Base-by-base conservation (phyloP, 768 basidiomycete species). In the Trametes cubensis region DNA sequence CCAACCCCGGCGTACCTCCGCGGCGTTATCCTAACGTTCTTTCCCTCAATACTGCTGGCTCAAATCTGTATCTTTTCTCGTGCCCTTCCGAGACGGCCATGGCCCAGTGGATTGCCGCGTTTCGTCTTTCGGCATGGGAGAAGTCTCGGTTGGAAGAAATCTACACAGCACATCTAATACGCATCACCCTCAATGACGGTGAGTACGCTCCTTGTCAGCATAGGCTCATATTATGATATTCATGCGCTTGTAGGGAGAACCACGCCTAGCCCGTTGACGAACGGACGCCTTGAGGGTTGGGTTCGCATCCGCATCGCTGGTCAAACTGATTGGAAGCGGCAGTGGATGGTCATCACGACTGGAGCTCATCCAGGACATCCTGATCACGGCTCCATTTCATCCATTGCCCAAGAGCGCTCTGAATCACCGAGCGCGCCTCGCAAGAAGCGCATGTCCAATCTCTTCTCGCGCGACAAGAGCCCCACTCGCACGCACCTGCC, bases 141-240 rank as follows among this genome's bases (percentile, higher is more conserved):
- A 94, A 95, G 71, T 89, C 92, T 1, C 86, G 94, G 45, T 81
- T 98, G 17, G 94, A 97, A 74, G 96, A 99, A 77, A 94, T 99
- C 62, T 98, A 98, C 73, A 98, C 97, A 0, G 95, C 94, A 6
- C 93, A 98, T 77, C 77, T 98, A 46, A 83, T 98, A 64, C 83
- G 93, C 55, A 92, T 89, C 69, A 90, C 83, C n/a, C 73, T 90
- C 48, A 80, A 77, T 57, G 78, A 80, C 48, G 76, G 83, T 79
- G 56, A 28, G 77, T 30, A 18, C 17, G 38, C 53, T 39, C 10
- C 28, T 15, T 23, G 41, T 28, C 21, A 6, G 20, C 23, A 23
- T 14, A 2, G 15, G 4, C 3, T 2, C 21, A 26, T 26, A 26
- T 4, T 8, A 49, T 3, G 8, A 26, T 15, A 14, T 20, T 17